Base-by-base conservation (phyloP, 208 protist genomes). In the Crithidia expoeki region DNA sequence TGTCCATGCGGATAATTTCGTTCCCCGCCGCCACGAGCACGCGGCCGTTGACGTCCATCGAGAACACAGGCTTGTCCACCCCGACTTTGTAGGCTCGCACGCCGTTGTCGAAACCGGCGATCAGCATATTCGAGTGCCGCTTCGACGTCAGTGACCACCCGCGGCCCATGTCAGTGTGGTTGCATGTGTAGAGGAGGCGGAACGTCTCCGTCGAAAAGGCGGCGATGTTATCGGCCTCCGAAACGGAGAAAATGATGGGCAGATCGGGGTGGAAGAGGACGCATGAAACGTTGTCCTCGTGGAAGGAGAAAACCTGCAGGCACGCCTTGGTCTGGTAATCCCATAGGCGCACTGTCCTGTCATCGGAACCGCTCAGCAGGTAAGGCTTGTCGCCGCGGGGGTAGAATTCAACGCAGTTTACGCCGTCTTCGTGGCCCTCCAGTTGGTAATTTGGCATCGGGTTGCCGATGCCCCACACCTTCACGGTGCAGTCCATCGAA, bases 351-450 rank as follows among this genome's bases (percentile, higher is more conserved):
- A 98, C 96, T 14, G 83, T 93, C 21, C 77, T 78, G 82, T 99
- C 98, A 75, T 99, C 98, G 27, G 96, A 96, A 14, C 98, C 98
- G 44, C 94, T 97, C 40, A 99, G 87, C 2, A 99, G 78, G 78
- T 99, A 99, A 7, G 98, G 98, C 78, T 99, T 99, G 63, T 99
- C 98, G 58, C 94, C 93, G n/a, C 95, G 97, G 1, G 84, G 83
- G 70, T 98, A 99, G 78, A 99, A 99, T 63, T 98, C 97, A 17
- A 99, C 86, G 75, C 95, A 99, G 83, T 99, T 99, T n/a, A 99
- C 98, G 57, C 98, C 98, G 63, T 98, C 96, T 44, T 98, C 94
- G 80, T 99, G 99, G 33, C 98, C 99, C 64, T 99, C 94, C 0
- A 99, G 88, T 23, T 98, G 98, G 75, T 99, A 99, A 81, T 99